These are phyloP conservation scores for Pseudotulostoma volvatum DNA, from an alignment of 495 filamentous ascomycete genomes.

Conservation along the genomic window DNA sequence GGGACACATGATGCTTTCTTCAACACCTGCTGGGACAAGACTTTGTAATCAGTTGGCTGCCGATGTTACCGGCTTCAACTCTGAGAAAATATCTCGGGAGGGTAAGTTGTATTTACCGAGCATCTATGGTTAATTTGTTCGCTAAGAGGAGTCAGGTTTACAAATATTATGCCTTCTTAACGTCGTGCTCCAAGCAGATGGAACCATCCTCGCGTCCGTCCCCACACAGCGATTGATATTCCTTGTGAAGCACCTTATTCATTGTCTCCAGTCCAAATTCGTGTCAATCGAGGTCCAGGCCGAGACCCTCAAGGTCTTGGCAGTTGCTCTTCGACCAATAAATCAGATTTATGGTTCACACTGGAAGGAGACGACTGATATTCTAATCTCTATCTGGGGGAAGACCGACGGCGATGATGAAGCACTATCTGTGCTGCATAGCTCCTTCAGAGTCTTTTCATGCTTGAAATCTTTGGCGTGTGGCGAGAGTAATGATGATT, in stretches of 20 bases:
- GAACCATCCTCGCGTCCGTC: constrained; percentile 34
- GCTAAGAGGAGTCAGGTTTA: too few relatives aligned
- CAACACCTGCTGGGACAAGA: constrained; percentile 22
- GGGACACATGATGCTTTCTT: constrained; percentile 19
- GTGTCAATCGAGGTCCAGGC: constrained; percentile 21
- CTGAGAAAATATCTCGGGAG: constrained; percentile 18
- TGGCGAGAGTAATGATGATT: constrained; percentile 59
- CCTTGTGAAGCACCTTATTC: constrained; percentile 58
- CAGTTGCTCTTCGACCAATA: constrained; percentile 50
- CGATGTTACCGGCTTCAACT: constrained; percentile 37
- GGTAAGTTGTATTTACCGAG: constrained; percentile 18
- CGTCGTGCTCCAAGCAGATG: constrained; percentile 34
- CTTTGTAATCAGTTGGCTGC: constrained; percentile 44
- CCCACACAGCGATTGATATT: constrained; percentile 71
- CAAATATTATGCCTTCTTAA: constrained; percentile 42
- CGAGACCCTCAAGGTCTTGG: constrained; percentile 45
- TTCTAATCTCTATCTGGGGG: constrained; percentile 39
- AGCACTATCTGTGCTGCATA: constrained; percentile 43
- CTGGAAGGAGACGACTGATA: constrained; percentile 54
- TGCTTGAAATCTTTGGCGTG: constrained; percentile 37
- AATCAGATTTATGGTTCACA: constrained; percentile 68
- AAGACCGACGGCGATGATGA: constrained; percentile 27
- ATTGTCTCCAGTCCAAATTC: constrained; percentile 45
- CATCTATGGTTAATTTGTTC: neutral
- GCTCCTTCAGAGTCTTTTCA: constrained; percentile 55